Base-by-base conservation (phyloP, 2,329 filamentous ascomycete genomes). In the Colletotrichum cordylinicola region DNA sequence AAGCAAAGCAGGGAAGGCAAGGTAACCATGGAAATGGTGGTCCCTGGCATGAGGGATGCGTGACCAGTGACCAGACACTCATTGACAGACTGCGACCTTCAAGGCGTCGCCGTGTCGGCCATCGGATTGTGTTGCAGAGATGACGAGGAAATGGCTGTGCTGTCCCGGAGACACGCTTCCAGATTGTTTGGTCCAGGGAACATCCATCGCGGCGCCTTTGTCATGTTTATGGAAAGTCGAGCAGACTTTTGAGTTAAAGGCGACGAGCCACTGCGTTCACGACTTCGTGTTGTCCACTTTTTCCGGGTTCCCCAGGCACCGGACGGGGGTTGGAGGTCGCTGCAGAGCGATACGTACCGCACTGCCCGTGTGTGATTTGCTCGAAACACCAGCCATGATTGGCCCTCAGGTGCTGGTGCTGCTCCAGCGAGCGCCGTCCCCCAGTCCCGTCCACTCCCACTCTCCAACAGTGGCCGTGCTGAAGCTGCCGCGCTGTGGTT, bases 241-340 rank as follows among this genome's bases (percentile, higher is more conserved):
- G 64, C 69, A 72, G n/a, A 67, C 24, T 72, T 72, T 64, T 56
- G 73, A 75, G 64, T 60, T 65, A 24, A 21, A 27, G 35, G 27
- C 29, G 33, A 43, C 33, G 62, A 64, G 62, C 56, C 35, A 68
- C 64, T 64, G 70, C 43, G 43, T 73, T 72, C 70, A 72, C 35
- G 48, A 75, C 60, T 61, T 56, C 27, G 56, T 55, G 52, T 52
- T 72, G 39, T 72, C 72, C 72, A 72, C 62, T 48, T 67, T 71
- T 75, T 67, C 27, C 64, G 29, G 73, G 73, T 65, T 73, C 73
- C 70, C 73, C 70, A 69, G 73, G 70, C 73, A 75, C 73, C 64
- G 18, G 52, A 58, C 39, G 27, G 24, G 55, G 43, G n/a, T 48
- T 48, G n/a, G 43, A 48, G 43, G 43, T 48, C 43, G 43, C 43